Evolutionary conservation across 2,329 filamentous ascomycete species (phyloP), one percentile per base, ranked within the genome.

Genomic region (Microcera coccophila): DNA sequence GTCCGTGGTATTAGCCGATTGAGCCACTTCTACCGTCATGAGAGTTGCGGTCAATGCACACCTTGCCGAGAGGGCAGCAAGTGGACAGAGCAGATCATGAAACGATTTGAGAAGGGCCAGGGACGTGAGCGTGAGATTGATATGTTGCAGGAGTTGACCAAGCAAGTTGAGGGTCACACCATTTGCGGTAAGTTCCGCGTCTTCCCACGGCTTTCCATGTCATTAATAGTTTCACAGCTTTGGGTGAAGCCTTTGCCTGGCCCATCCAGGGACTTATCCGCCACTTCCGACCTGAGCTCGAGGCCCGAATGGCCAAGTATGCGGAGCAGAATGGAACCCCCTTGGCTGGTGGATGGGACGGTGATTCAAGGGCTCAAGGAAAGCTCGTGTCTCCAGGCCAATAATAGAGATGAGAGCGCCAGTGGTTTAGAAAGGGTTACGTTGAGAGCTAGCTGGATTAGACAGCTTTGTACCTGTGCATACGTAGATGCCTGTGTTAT

Each of bases 1-100:
- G 90, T 98, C 55, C 86, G 91, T 53, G 88, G 89, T 63, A 97
- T 98, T 64, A 84, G 87, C 52, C 85, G 93, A 59, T 82, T 98
- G 58, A 88, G 87, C 61, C 88, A 91, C 68, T 98, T 98, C 76
- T 98, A 98, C 78, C 87, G 90, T 70, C 93, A 98, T 75, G 93
- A 98, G 76, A 90, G 84, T 55, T 98, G 93, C 69, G 93, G 93
- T 47, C 93, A 98, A 74, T 98, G 93, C 76, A 98, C 93, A 45
- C 93, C 93, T n/a, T 98, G 93, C 79, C 87, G 93, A 65, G 93
- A 98, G 74, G 93, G 93, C 54, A 94, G 86, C 76, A 96, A 95
- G 75, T 98, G 93, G 93, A 96, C 91, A 10, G 87, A 95, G 71
- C 90, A 98, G 76, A 97, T 98, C 69, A 97, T 98, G 93, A 76